phyloP scores from a whole-genome alignment of 2,329 filamentous ascomycete species.

The Periconia macrospinosa region DNA sequence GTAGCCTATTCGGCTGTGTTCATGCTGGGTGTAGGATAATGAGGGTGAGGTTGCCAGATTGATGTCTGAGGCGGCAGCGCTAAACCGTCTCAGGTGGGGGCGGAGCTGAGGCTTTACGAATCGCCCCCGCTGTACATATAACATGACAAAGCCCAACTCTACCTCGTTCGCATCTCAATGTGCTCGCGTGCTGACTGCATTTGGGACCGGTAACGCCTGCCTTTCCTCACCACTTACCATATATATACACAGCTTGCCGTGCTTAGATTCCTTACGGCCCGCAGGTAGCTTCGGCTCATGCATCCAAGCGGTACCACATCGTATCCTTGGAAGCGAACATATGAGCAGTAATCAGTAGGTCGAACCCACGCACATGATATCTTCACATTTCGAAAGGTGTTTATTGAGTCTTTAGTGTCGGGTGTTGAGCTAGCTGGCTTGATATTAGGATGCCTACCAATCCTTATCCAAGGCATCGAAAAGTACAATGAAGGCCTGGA shows the following conservation, averaged over 20 bases:
- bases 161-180: not conserved
- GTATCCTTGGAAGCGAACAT: not conserved
- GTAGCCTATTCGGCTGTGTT: slow-evolving; percentile 6
- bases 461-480: slow-evolving; percentile 42
- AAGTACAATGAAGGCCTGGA: slow-evolving; percentile 45
- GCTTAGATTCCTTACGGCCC: not conserved
- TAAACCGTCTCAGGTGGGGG: slow-evolving; percentile 5
- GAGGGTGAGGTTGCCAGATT: not conserved
- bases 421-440: slow-evolving; percentile 37
- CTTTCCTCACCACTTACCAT: not conserved
- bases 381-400: not conserved
- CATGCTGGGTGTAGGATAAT: not conserved
- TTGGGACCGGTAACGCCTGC: not conserved
- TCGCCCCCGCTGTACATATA: not conserved
- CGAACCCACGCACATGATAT: not conserved
- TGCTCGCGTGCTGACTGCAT: not conserved
- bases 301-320: not conserved
- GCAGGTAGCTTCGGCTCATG: not conserved
- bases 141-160: not conserved
- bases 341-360: not conserved
- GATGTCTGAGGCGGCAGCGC: slow-evolving; percentile 3
- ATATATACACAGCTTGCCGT: not conserved
- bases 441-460: slow-evolving; percentile 42
- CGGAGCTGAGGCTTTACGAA: slow-evolving; percentile 4
- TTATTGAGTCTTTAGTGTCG: slow-evolving; percentile 22